Evolutionary conservation across 2,329 filamentous ascomycete genomes (phyloP), one percentile per base, ranked within the genome.

Genomic region (Curvularia spicifera): DNA sequence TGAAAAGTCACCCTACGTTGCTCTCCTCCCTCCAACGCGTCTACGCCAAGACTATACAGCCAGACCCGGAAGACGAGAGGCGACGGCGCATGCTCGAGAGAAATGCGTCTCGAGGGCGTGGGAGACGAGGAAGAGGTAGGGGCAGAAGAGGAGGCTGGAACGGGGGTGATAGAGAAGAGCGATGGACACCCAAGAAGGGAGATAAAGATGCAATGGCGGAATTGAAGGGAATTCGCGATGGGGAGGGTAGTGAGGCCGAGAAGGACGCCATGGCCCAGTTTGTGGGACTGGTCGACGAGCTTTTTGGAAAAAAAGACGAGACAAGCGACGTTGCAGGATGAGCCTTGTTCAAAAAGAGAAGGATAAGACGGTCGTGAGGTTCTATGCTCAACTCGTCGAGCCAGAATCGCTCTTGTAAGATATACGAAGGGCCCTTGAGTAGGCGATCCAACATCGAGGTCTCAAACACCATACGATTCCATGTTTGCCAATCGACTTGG

Each of bases 251-350:
- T 1, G 69, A 71, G 15, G 69, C 71, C 44, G 70, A 74, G 53
- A 70, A 75, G 28, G 76, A 79, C 33, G 79, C 74, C 1, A 71
- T 82, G 67, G 66, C 61, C 5, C 78, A 80, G 46, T 82, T 81
- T 64, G 74, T 72, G 43, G 58, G 53, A 28, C 57, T 75, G 31
- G 63, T 74, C 5, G 64, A 67, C 26, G 69, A 73, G 46, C 59
- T 64, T 0, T 71, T 74, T 50, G 66, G 59, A 35, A 22, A 59
- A 3, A 46, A 37, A 33, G 54, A 53, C 10, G 50, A 57, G 28
- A 50, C 24, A 22, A 31, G 26, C 15, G 33, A 39, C 4, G 50
- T 43, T 48, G 35, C 53, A n/a, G 40, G 2, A 9, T 8, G 24
- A 20, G 5, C 45, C 22, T 15, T n/a, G 4, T 5, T 15, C 9